Base-by-base conservation (phyloP, 352 stramenopile species). In the Pythium folliculosum region DNA sequence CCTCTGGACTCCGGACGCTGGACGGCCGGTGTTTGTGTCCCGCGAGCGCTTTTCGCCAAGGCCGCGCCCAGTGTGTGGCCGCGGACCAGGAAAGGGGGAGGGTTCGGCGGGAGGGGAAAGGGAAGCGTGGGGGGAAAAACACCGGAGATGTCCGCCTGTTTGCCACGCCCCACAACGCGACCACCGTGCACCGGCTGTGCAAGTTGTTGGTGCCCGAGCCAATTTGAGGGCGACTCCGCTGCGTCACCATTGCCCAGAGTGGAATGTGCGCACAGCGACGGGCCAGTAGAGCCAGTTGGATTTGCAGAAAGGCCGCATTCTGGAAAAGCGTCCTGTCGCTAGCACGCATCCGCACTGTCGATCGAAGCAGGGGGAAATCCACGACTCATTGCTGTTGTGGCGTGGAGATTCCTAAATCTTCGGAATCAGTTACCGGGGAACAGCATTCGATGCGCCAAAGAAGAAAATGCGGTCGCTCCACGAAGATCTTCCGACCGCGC, bases 381-480 rank as follows among this genome's bases (percentile, higher is more conserved):
- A 23, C 27, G 25, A 35, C 7, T 37, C 13, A 12, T 38, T 43
- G 30, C 16, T 43, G 48, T 58, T 58, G 51, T 45, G 22, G 14
- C 17, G 14, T 22, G 10, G 35, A 58, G 51, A 58, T 58, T 58
- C 51, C 51, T 13, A 58, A 58, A 58, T 58, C 9, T 58, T 58
- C 9, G 51, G 27, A 58, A 44, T 58, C 16, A 27, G 35, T 58
- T 58, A 23, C 27, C 27, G 9, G 25, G 25, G n/a, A 53, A 47
- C 14, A n/a, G 40, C 17, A 47, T 47, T 40, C 35, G 35, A 14
- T 13, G 35, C 8, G 35, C 35, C 3, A 40, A 3, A 16, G 35
- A 14, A 40, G 12, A 40, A 40, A 40, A 40, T 49, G 43, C 37
- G 37, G 37, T 7, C 9, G 21, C 17, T 53, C 21, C 9, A 32